Evolutionary conservation across 176 grass and related monocot genomes (phyloP).

Genomic region (Musa troglodytarum): DNA sequence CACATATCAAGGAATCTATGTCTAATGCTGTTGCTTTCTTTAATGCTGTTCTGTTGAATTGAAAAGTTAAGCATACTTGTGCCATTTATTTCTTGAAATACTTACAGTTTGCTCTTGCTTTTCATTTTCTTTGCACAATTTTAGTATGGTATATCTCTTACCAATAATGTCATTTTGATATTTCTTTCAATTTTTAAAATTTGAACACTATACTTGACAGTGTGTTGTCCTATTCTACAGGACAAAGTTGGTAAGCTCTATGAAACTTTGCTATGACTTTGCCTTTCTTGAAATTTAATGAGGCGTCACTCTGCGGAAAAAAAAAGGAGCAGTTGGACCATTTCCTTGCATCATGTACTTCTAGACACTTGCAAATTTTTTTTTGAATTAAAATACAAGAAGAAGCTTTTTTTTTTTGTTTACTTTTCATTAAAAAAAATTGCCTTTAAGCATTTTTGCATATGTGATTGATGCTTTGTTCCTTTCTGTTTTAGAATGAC

Average conservation of each 20-base stretch:
- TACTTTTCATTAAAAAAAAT: no score
- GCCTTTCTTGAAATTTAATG: slow-evolving; percentile 18
- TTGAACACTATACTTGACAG: slow-evolving; percentile 28
- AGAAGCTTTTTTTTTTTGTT: neutral
- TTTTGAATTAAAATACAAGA: neutral
- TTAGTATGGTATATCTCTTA: neutral
- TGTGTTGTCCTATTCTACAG: slow-evolving; percentile 40
- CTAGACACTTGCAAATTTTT: neutral
- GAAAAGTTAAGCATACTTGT: neutral
- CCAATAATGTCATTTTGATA: neutral
- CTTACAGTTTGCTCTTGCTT: neutral
- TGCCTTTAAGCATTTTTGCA: no score
- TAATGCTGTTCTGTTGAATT: slow-evolving; percentile 5
- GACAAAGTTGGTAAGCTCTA: slow-evolving; percentile 94
- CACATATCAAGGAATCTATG: neutral
- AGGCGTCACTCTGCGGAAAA: slow-evolving; percentile 22
- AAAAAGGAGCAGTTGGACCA: neutral
- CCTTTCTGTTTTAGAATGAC: no score
- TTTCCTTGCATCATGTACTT: neutral
- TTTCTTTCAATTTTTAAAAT: neutral
- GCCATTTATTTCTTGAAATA: neutral
- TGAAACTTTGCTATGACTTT: slow-evolving; percentile 19
- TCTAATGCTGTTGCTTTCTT: neutral
- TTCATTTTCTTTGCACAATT: slow-evolving; percentile 1
- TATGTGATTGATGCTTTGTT: no score